A percentile compares a stretch with the other conserved stretches of the same genome.
phyloP scores from a whole-genome alignment of 768 basidiomycete genomes.

The Strobilomyces confusus region DNA sequence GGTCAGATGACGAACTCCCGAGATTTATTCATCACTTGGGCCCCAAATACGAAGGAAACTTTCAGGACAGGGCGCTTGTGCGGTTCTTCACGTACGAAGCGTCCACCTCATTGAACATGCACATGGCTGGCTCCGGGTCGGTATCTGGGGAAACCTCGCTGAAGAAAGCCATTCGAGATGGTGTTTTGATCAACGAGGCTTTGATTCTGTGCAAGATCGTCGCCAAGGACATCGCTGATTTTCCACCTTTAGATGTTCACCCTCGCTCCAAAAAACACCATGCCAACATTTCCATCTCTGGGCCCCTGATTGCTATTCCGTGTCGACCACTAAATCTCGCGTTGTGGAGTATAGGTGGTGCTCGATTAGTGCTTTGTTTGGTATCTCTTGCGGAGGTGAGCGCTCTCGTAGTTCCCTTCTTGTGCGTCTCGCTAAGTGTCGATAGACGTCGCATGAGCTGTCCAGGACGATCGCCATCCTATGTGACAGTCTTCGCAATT shows the following conservation, averaged over 20 bases:
- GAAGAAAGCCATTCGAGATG: constrained; percentile 39
- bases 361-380: constrained; percentile 65
- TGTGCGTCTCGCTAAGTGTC: background rate
- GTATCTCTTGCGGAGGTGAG: constrained; percentile 73
- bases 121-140: constrained; percentile 50
- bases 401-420: background rate
- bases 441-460: constrained; percentile 71
- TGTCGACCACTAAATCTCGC: constrained; percentile 66
- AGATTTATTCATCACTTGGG: constrained; percentile 79
- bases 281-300: constrained; percentile 24
- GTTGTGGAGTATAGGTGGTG: constrained; percentile 81
- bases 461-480: constrained; percentile 69
- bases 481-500: constrained; percentile 72
- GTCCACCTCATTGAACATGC: constrained; percentile 79
- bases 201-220: constrained; percentile 41
- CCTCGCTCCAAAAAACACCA: background rate
- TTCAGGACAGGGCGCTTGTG: constrained; percentile 66
- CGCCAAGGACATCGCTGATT: constrained; percentile 18
- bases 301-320: constrained; percentile 58
- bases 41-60: constrained; percentile 70
- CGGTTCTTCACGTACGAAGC: constrained; percentile 84
- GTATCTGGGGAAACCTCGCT: constrained; percentile 37
- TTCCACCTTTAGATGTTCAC: constrained; percentile 12
- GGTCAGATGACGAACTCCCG: constrained; percentile 62
- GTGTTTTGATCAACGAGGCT: constrained; percentile 36